Base-by-base conservation (phyloP, 2,329 filamentous ascomycete genomes). In the Fusarium buharicum region DNA sequence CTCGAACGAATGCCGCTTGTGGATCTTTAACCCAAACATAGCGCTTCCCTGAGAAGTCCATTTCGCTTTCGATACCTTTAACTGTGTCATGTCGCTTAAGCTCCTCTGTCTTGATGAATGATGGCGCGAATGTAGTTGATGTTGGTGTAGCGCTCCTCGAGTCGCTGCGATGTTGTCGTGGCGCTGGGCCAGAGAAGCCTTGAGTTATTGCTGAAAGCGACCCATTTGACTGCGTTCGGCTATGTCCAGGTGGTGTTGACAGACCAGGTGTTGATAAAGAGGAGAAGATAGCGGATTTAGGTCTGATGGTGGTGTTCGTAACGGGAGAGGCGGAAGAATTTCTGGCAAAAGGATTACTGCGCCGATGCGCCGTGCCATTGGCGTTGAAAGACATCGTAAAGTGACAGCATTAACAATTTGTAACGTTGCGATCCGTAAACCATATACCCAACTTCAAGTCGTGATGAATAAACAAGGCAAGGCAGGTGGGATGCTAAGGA, bases 11-110 rank as follows among this genome's bases (percentile, higher is more conserved):
- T 2, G 95, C 95, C 51, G 85, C 84, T 71, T 93, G 86, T 2
- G 91, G 83, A 77, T 99, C 93, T 76, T 90, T 91, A 73, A 99
- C 82, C 96, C 95, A 99, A 64, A 99, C 93, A 81, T 98, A 99
- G 80, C 95, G 87, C 80, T 96, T 98, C 54, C 95, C 96, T 0
- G 95, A 99, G 76, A 99, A 98, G 82, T 99, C 95, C 75, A 97
- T 98, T 73, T 97, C 94, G 62, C 95, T 95, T 77, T 99, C 96
- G 57, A 97, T 93, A 16, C 92, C 90, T 45, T 82, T 82, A 14
- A 89, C 84, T 11, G 80, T 72, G 64, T 88, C 86, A 47, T 82
- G 76, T 30, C 77, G 77, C 66, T 87, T 84, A 76, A 91, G 80
- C 64, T 93, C 91, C 64, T 96, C 93, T 0, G 88, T 86, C 75